Evolutionary conservation across 768 basidiomycete genomes (phyloP).

Genomic region (Dacryopinax spathularia): DNA sequence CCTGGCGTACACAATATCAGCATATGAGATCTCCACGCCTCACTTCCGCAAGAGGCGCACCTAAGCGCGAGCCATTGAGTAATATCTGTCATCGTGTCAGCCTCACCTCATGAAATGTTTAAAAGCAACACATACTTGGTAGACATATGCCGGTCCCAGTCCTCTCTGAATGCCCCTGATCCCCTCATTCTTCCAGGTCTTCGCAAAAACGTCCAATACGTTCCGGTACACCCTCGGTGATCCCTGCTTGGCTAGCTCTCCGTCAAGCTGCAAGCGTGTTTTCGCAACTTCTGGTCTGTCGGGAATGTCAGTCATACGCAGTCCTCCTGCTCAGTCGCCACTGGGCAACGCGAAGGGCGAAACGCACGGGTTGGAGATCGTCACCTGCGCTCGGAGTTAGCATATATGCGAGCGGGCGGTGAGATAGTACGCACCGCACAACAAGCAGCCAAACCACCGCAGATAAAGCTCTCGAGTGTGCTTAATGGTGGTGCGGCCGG

Average conservation of each 20-base stretch:
- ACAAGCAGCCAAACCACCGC: slow-evolving; percentile 83
- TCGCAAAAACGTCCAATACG: slow-evolving; percentile 70
- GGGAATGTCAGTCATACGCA: not conserved
- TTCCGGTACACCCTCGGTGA: slow-evolving; percentile 70
- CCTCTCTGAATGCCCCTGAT: slow-evolving; percentile 87
- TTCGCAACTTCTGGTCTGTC: slow-evolving; percentile 50
- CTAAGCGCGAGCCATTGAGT: slow-evolving; percentile 80
- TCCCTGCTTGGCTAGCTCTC: slow-evolving; percentile 71
- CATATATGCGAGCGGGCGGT: not conserved
- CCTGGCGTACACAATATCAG: slow-evolving; percentile 34
- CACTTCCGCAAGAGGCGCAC: slow-evolving; percentile 26
- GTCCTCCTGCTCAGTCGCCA: not conserved
- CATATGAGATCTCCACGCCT: not conserved
- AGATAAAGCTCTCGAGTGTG: slow-evolving; percentile 67
- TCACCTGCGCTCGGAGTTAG: slow-evolving; percentile 38
- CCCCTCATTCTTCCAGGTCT: slow-evolving; percentile 84
- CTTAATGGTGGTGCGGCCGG: not conserved
- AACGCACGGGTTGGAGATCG: slow-evolving; percentile 63
- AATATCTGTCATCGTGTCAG: slow-evolving; percentile 44
- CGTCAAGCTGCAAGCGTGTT: slow-evolving; percentile 90
- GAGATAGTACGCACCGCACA: slow-evolving; percentile 50
- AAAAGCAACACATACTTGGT: slow-evolving; percentile 50
- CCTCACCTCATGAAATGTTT: not conserved
- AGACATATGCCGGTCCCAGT: slow-evolving; percentile 81
- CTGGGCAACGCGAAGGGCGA: not conserved